phyloP scores from a whole-genome alignment of 371 early-diverging fungal species.

The Lichtheimia ramosa region DNA sequence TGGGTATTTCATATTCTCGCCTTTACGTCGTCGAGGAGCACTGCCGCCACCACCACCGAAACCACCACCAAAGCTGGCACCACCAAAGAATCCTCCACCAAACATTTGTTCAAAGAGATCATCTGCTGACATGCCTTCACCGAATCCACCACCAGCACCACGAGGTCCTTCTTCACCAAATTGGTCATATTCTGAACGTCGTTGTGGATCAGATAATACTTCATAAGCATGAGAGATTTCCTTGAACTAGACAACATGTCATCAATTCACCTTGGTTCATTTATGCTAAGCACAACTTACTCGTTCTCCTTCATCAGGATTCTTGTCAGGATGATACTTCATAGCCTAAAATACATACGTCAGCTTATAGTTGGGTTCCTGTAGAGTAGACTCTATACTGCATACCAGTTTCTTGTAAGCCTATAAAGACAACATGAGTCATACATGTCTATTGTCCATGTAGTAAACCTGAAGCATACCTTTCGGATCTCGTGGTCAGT shows the following conservation, averaged over 20 bases:
- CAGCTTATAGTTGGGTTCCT: not conserved
- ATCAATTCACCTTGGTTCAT: conserved; percentile 8
- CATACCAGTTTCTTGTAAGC: conserved; percentile 88
- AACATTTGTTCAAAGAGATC: conserved; percentile 75
- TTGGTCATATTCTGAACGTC: conserved; percentile 82
- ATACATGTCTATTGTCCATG: not conserved
- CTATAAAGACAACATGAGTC: conserved; percentile 25
- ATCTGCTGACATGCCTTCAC: conserved; percentile 61
- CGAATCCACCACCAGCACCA: conserved; percentile 39
- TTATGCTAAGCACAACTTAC: conserved; percentile 16
- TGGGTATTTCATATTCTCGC: conserved; percentile 65
- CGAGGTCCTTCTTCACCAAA: conserved; percentile 88
- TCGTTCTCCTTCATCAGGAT: conserved; percentile 48
- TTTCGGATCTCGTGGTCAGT: conserved; percentile 87
- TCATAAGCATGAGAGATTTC: conserved; percentile 95
- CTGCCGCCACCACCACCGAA: conserved; percentile 17
- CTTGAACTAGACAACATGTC: conserved; percentile 74
- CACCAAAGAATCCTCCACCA: conserved; percentile 17
- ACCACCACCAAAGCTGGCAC: conserved; percentile 15
- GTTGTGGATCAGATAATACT: conserved; percentile 86
- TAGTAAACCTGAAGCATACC: conserved; percentile 23
- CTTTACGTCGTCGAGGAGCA: conserved; percentile 45
- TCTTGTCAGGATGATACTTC: conserved; percentile 97
- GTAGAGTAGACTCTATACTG: not conserved
- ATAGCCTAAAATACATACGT: conserved; percentile 58